Percentiles rank a stretch among this genome's conserved stretches.
phyloP scores from a whole-genome alignment of 106 monocot species.

The Apostasia ramifera region DNA sequence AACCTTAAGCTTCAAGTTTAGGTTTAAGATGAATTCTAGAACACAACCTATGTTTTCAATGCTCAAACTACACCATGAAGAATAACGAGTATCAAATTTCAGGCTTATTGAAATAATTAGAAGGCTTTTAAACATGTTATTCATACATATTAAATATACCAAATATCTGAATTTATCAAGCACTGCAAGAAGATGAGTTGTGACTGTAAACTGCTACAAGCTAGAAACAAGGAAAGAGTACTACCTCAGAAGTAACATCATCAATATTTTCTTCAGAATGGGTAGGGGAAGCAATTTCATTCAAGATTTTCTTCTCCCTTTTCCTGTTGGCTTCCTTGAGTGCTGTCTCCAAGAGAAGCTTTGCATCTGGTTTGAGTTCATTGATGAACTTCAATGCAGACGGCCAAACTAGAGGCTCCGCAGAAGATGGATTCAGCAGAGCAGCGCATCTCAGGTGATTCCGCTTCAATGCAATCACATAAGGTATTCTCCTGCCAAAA shows the following conservation, averaged over 20 bases:
- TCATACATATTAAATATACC: no score
- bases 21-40: no score
- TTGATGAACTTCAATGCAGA: slow-evolving; percentile 88
- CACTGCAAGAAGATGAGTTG: no score
- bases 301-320: slow-evolving; percentile 77
- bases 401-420: slow-evolving; percentile 93
- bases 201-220: neutral
- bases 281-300: slow-evolving; percentile 46
- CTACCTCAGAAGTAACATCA: slow-evolving; percentile 68
- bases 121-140: neutral
- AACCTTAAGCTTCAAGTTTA: neutral
- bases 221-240: neutral
- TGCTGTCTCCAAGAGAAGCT: slow-evolving; percentile 68
- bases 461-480: slow-evolving; percentile 60
- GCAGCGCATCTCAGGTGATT: slow-evolving; percentile 73
- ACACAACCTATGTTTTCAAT: no score
- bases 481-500: slow-evolving; percentile 72
- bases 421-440: slow-evolving; percentile 78
- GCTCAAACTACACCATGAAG: no score
- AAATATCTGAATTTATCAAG: no score
- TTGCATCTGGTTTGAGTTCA: slow-evolving; percentile 67
- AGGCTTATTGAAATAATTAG: neutral
- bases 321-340: slow-evolving; percentile 76
- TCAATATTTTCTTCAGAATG: slow-evolving; percentile 43
- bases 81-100: neutral